These are phyloP conservation scores for Vinca minor DNA, from an alignment of 257 asterid genomes.

Conservation along the genomic window DNA sequence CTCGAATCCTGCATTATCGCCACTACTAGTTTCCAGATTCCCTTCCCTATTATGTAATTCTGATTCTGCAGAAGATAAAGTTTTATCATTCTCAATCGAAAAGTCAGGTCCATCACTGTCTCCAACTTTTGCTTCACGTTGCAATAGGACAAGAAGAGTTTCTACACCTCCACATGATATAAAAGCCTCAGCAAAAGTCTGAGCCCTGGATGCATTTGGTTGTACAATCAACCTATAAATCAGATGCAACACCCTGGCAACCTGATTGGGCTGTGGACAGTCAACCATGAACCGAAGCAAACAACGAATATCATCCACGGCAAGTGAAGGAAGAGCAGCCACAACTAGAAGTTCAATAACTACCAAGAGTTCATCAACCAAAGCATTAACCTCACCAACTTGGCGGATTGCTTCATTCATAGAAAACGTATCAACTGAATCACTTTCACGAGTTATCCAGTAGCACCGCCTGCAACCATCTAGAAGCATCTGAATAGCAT, in stretches of 20 bases:
- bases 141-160: constrained; percentile 89
- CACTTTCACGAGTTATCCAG: constrained; percentile 79
- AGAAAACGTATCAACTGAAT: constrained; percentile 70
- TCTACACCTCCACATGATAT: constrained; percentile 89
- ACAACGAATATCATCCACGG: constrained; percentile 74
- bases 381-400: constrained; percentile 93
- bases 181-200: constrained; percentile 86
- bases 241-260: constrained; percentile 86
- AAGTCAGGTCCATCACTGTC: constrained; percentile 51
- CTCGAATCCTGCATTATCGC: constrained; percentile 30
- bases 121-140: constrained; percentile 91
- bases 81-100: constrained; percentile 30
- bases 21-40: constrained; percentile 25
- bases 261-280: constrained; percentile 98
- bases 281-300: constrained; percentile 95
- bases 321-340: constrained; percentile 83
- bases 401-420: constrained; percentile 46
- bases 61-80: constrained; percentile 29
- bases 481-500: constrained; percentile 93
- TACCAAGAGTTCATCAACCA: constrained; percentile 96
- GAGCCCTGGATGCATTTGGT: constrained; percentile 81
- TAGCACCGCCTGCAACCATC: constrained; percentile 98
- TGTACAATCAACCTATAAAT: constrained; percentile 89
- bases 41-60: constrained; percentile 30
- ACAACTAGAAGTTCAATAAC: constrained; percentile 80